These are phyloP conservation scores for Tulasnella sp. DNA, from an alignment of 768 basidiomycete genomes.

Conservation along the genomic window DNA sequence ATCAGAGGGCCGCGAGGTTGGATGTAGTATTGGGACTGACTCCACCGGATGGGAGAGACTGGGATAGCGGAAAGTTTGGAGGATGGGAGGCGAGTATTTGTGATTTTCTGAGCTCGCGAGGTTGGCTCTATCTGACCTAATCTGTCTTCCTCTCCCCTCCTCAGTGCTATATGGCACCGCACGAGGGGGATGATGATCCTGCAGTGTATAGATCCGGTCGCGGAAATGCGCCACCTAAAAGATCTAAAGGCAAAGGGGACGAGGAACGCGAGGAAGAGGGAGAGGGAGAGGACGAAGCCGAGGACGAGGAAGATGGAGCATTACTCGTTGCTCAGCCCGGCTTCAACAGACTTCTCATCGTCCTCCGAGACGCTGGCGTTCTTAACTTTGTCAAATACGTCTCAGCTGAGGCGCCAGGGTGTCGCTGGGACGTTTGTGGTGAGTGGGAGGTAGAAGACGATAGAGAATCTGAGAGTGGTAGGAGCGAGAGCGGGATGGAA, in stretches of 20 bases:
- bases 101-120: too few relatives aligned
- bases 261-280: conserved; percentile 17
- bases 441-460: conserved; percentile 86
- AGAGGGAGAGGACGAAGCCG: conserved; percentile 22
- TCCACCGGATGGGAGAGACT: conserved; percentile 42
- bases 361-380: conserved; percentile 84
- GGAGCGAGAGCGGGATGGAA: too few relatives aligned
- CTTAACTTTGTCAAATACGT: conserved; percentile 96
- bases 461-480: neutral
- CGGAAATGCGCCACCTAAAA: too few relatives aligned
- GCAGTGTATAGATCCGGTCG: conserved; percentile 71
- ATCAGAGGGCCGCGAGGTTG: conserved; percentile 67
- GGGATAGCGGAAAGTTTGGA: conserved; percentile 72
- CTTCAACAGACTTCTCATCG: conserved; percentile 81
- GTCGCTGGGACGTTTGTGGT: conserved; percentile 85
- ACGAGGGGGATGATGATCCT: conserved; percentile 90
- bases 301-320: conserved; percentile 60
- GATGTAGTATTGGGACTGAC: conserved; percentile 84
- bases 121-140: too few relatives aligned
- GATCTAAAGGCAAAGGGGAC: conserved; percentile 27
- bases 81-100: conserved; percentile 74
- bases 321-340: conserved; percentile 78
- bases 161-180: conserved; percentile 90
- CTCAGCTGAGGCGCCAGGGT: conserved; percentile 77
- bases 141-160: neutral